phyloP scores from a whole-genome alignment of 2,329 filamentous ascomycete genomes.

The Cryphonectria carpinicola region DNA sequence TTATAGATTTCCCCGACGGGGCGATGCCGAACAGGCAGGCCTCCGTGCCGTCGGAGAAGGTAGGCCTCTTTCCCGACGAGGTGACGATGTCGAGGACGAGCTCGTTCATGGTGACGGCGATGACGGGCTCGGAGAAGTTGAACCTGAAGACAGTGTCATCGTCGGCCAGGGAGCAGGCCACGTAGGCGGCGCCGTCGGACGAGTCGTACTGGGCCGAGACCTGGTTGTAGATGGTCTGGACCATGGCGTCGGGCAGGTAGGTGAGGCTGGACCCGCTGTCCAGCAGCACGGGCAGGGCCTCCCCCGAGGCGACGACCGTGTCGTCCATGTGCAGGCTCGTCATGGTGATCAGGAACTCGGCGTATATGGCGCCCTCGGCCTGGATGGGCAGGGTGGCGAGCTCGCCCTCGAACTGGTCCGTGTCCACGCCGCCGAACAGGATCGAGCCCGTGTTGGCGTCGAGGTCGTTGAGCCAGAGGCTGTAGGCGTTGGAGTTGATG shows the following conservation, averaged over 20 bases:
- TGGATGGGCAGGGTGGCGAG: constrained; percentile 72
- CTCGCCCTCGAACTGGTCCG: constrained; percentile 63
- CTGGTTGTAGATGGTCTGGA: constrained; percentile 57
- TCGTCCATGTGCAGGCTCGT: constrained; percentile 58
- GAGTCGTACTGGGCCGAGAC: constrained; percentile 64
- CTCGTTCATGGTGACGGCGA: constrained; percentile 62
- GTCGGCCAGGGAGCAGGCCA: constrained; percentile 59
- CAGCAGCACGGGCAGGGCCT: constrained; percentile 66
- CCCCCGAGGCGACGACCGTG: constrained; percentile 47
- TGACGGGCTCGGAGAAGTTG: constrained; percentile 56
- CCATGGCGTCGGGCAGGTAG: constrained; percentile 64
- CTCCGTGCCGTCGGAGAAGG: constrained; percentile 55
- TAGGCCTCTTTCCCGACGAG: constrained; percentile 50
- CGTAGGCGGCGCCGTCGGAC: constrained; percentile 58
- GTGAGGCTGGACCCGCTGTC: constrained; percentile 72
- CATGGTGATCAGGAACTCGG: constrained; percentile 71
- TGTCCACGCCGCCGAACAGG: constrained; percentile 76
- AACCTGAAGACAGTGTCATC: constrained; percentile 52
- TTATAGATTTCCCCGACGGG: constrained; percentile 57
- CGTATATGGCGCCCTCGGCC: constrained; percentile 52
- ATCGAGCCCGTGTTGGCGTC: constrained; percentile 68
- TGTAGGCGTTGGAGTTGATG: constrained; percentile 71
- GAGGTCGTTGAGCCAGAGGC: constrained; percentile 76
- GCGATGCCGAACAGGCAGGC: constrained; percentile 72
- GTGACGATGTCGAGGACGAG: constrained; percentile 59